A percentile compares a stretch with the other conserved stretches of the same genome.
These are phyloP conservation scores for Blastobotrys peoriensis DNA, from an alignment of 805 yeast genomes.

Conservation along the genomic window DNA sequence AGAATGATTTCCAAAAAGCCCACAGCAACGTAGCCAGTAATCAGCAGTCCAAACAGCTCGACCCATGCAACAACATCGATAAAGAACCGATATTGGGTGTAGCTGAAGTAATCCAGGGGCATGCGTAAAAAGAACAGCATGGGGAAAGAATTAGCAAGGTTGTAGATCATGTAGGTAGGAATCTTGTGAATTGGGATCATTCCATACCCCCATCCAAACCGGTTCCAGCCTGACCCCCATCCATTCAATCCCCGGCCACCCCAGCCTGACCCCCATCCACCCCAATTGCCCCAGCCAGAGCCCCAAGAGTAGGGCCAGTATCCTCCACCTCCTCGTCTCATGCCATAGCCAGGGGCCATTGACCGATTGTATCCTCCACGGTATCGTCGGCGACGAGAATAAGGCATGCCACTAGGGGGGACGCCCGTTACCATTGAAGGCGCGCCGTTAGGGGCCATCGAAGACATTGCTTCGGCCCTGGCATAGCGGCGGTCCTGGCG, in stretches of 20 bases:
- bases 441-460: neutral
- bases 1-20: slow-evolving; percentile 14
- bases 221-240: neutral
- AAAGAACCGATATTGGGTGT: neutral
- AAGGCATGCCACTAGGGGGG: neutral
- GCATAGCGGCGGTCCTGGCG: neutral
- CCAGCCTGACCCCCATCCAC: neutral
- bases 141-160: slow-evolving; percentile 7
- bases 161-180: slow-evolving; percentile 6
- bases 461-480: neutral
- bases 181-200: slow-evolving; percentile 4
- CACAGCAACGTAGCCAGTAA: slow-evolving; percentile 14
- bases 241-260: too few species aligned
- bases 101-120: slow-evolving; percentile 1
- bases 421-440: neutral
- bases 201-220: neutral
- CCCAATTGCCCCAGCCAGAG: neutral
- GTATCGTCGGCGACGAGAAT: neutral
- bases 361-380: neutral
- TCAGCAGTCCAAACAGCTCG: slow-evolving; percentile 15
- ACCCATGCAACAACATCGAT: slow-evolving; percentile 4
- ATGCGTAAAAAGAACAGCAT: slow-evolving; percentile 6
- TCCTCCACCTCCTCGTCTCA: neutral
- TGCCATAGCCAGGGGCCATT: neutral
- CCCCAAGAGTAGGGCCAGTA: neutral